Base-by-base conservation (phyloP, 2,329 filamentous ascomycete species). In the Ophiostoma sp. region DNA sequence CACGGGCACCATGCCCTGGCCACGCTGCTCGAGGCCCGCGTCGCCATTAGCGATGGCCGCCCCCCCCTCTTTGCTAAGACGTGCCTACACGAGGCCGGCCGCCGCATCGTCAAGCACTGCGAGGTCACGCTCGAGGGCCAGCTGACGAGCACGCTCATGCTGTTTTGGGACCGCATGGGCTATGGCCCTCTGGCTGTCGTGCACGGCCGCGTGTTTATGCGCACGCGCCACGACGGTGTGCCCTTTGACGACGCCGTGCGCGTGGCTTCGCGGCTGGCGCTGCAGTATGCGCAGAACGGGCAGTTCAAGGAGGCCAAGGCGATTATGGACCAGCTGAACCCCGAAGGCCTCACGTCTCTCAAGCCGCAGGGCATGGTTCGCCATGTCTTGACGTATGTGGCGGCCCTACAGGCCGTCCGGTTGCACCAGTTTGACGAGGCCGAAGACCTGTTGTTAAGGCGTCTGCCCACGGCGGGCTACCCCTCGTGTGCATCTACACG, bases 201-300 rank as follows among this genome's bases (percentile, higher is more conserved):
- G 71, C 87, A 88, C 28, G 92, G 90, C 78, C 91, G 97, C 75
- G 85, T 93, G 0, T 94, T 97, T 73, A 85, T 94, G 19, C 87
- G 90, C 71, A 94, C 93, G 76, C 92, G 97, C 78, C 84, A 86
- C 3, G 82, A 84, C 7, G 80, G 85, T 75, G 82, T 85, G 0
- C 81, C 85, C 3, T 88, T 95, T 59, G 94, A 97, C 75, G 95
- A 98, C 77, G 87, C 90, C 69, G 85, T 98, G 42, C 93, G 92
- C 77, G 88, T 93, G 45, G 90, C 87, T 0, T 93, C 93, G 77
- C 89, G 92, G 4, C 87, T 91, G 72, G 91, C 93, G 1, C 88
- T 91, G 74, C 84, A 90, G 82, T 84, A 92, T 6, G 87, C 89
- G 9, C 88, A 90, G 73, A 86, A 84, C 64, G 95, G 95, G 0